Evolutionary conservation across 2,329 filamentous ascomycete species (phyloP).

Genomic region (Podosphaera leucotricha): DNA sequence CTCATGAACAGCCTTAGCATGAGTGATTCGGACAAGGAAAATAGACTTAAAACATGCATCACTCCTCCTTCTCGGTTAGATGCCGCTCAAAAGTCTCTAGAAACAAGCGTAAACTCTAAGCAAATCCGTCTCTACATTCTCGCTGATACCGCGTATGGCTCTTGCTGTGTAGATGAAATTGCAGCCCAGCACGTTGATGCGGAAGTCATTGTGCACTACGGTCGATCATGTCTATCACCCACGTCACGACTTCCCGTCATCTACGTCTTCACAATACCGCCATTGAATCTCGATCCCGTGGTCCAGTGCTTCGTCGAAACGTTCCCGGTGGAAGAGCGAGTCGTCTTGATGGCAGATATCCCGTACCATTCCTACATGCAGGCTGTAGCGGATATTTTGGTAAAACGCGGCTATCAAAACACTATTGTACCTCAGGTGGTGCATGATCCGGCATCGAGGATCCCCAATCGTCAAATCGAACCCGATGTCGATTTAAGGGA

Average conservation of each 20-base stretch:
- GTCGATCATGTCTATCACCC: slow-evolving; percentile 73
- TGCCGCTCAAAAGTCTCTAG: background rate
- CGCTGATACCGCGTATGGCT: slow-evolving; percentile 87
- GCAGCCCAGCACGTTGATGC: slow-evolving; percentile 84
- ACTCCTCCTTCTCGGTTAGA: background rate
- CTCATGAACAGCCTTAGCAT: background rate
- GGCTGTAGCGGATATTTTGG: slow-evolving; percentile 29
- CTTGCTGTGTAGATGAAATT: slow-evolving; percentile 92
- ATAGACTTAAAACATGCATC: background rate
- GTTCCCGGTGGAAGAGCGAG: slow-evolving; percentile 34
- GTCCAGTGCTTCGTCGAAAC: slow-evolving; percentile 36
- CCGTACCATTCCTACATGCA: slow-evolving; percentile 59
- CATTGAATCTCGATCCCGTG: slow-evolving; percentile 37
- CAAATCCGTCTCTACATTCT: slow-evolving; percentile 46
- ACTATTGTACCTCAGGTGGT: slow-evolving; percentile 48
- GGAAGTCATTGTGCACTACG: slow-evolving; percentile 84
- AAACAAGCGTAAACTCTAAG: slow-evolving; percentile 7
- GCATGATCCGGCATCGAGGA: slow-evolving; percentile 52
- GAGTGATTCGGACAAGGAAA: background rate
- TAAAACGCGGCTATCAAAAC: slow-evolving; percentile 40
- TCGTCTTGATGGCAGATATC: slow-evolving; percentile 73
- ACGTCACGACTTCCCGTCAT: slow-evolving; percentile 71
- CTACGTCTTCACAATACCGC: slow-evolving; percentile 64
- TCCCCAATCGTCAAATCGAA: slow-evolving; percentile 54
- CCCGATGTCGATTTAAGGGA: slow-evolving; percentile 17